A percentile compares a stretch with the other conserved stretches of the same genome.
phyloP scores from a whole-genome alignment of 768 basidiomycete genomes.

The Lactifluus hygrophoroides region DNA sequence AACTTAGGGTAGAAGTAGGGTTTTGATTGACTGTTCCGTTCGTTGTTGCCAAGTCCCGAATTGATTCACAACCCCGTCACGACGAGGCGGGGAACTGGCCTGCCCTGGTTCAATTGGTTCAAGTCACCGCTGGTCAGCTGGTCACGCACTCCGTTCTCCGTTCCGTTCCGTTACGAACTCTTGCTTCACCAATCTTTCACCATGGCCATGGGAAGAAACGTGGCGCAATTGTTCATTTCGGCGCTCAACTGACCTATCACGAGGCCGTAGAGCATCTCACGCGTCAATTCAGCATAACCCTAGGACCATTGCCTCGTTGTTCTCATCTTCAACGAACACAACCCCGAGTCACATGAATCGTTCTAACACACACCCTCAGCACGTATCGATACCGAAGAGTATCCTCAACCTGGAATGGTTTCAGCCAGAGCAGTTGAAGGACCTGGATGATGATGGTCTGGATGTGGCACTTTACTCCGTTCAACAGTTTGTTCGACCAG shows the following conservation, averaged over 20 bases:
- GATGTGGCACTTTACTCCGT: conserved; percentile 1
- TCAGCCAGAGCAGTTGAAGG: conserved; percentile 8
- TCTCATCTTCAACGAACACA: background rate
- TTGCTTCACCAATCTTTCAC: no score
- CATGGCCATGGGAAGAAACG: background rate
- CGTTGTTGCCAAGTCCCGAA: background rate
- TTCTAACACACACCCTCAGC: background rate
- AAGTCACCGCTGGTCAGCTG: background rate
- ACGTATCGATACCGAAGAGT: background rate
- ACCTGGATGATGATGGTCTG: background rate
- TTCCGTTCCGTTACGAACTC: background rate
- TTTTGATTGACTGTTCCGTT: background rate
- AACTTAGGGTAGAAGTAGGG: background rate
- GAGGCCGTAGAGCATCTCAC: background rate
- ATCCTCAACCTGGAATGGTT: background rate
- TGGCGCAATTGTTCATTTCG: background rate
- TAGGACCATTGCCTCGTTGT: background rate
- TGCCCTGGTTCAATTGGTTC: background rate
- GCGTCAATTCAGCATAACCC: background rate
- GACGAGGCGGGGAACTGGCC: no score
- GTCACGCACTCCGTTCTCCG: no score
- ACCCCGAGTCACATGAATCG: background rate
- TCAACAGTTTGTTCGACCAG: conserved; percentile 1
- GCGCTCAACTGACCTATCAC: background rate
- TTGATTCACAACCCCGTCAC: no score